Conservation (phyloP, 208 protist genomes). For the Acanthamoeba culbertsoni region DNA sequence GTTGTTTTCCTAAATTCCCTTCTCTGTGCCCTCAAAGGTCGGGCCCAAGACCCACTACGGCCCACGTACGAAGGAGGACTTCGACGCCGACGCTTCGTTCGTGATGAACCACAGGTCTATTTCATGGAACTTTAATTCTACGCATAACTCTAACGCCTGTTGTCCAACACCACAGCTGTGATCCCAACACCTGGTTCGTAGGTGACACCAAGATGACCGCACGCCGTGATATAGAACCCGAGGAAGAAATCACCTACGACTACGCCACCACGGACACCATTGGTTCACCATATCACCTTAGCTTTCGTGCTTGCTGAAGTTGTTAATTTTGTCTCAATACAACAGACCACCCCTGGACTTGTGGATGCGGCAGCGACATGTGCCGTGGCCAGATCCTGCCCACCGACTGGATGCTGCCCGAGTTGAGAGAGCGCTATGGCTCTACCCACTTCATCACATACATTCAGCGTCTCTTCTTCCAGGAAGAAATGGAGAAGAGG, state of each 20-base stretch:
- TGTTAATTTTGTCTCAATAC: neutral
- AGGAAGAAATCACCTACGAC: slow-evolving; percentile 61
- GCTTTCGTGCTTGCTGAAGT: neutral
- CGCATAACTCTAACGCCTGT: neutral
- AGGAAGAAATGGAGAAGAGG: neutral
- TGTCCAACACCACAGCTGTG: neutral
- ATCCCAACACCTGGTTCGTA: slow-evolving; percentile 61
- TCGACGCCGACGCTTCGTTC: slow-evolving; percentile 50
- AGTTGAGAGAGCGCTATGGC: slow-evolving; percentile 55
- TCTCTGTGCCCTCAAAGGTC: neutral
- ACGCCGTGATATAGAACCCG: slow-evolving; percentile 44
- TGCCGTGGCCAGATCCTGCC: slow-evolving; percentile 42
- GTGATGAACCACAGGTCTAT: slow-evolving; percentile 58
- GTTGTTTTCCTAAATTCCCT: neutral
- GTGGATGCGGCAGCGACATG: slow-evolving; percentile 30
- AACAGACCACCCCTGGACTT: slow-evolving; percentile 50
- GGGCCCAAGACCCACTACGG: slow-evolving; percentile 58
- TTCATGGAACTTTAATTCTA: neutral
- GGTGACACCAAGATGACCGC: slow-evolving; percentile 55
- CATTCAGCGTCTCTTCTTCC: slow-evolving; percentile 17
- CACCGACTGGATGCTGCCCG: slow-evolving; percentile 41
- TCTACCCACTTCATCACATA: slow-evolving; percentile 23
- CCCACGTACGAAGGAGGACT: slow-evolving; percentile 35
- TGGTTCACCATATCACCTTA: neutral
- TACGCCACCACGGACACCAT: slow-evolving; percentile 55